Evolutionary conservation across 2,329 filamentous ascomycete species (phyloP), one percentile per base, ranked within the genome.

Genomic region (Ploettnerulaceae sp.): DNA sequence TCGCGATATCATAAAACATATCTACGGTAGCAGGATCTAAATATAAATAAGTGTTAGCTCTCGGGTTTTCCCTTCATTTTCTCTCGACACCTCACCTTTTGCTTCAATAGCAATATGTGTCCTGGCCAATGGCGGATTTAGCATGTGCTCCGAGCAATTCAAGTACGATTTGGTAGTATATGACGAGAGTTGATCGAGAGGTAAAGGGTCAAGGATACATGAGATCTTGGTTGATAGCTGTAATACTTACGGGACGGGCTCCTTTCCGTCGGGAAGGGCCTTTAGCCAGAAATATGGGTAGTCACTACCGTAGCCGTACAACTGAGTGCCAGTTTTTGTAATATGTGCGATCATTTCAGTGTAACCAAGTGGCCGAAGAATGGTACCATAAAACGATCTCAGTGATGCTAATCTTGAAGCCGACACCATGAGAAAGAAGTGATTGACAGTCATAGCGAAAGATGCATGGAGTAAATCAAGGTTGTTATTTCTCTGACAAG

Each of bases 391-490:
- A 39, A 54, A 55, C 11, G 38, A 7, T 3, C 51, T 48, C 11
- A 55, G 43, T 9, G 36, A 26, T 11, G 47, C 33, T 6, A 51
- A 21, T 15, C 44, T 49, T 5, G 40, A 22, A 3, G 34, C 39
- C 5, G 47, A 41, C 25, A 49, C 45, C n/a, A 49, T 32, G 26
- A 53, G 42, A 39, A 47, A 54, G 31, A 53, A 4, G 40, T 55
- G 52, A 32, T 55, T 51, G 26, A 57, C n/a, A n/a, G n/a, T 57
- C 56, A 53, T 51, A 60, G 55, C 42, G 20, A 12, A n/a, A 24
- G 20, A 32, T 29, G 26, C n/a, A 21, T 3, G 8, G 2, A n/a
- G n/a, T n/a, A n/a, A n/a, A n/a, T n/a, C n/a, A n/a, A n/a, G n/a
- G n/a, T n/a, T n/a, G n/a, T n/a, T n/a, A n/a, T n/a, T n/a, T n/a